phyloP scores from a whole-genome alignment of 768 basidiomycete genomes.

The Lentinus brumalis region DNA sequence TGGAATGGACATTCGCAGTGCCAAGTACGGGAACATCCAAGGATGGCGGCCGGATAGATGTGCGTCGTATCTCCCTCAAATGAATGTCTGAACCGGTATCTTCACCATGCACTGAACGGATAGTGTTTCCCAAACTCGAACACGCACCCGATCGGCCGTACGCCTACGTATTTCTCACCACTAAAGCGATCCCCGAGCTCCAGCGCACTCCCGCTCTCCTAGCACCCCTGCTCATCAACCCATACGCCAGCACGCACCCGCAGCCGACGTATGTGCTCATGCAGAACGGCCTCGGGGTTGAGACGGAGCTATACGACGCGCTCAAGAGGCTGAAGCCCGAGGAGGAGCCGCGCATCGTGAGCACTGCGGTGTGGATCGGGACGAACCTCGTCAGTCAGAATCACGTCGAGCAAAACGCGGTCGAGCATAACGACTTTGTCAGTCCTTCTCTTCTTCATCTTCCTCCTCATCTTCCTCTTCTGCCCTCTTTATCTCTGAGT shows the following conservation, averaged over 20 bases:
- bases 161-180: slow-evolving; percentile 65
- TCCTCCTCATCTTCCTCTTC: too few species aligned
- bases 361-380: slow-evolving; percentile 55
- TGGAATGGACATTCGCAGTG: slow-evolving; percentile 58
- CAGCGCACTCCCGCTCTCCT: slow-evolving; percentile 57
- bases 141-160: slow-evolving; percentile 65
- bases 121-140: slow-evolving; percentile 59
- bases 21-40: slow-evolving; percentile 56
- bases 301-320: slow-evolving; percentile 62
- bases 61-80: slow-evolving; percentile 31
- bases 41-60: slow-evolving; percentile 68
- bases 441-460: too few species aligned
- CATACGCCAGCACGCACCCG: slow-evolving; percentile 45
- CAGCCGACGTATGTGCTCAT: slow-evolving; percentile 64
- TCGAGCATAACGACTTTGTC: slow-evolving; percentile 56
- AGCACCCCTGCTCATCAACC: slow-evolving; percentile 55
- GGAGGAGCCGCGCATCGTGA: slow-evolving; percentile 52
- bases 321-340: slow-evolving; percentile 42
- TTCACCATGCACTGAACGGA: background rate
- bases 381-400: slow-evolving; percentile 50
- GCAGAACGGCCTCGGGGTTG: slow-evolving; percentile 76
- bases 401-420: slow-evolving; percentile 47
- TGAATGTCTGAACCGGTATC: too few species aligned
- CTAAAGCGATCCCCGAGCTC: slow-evolving; percentile 73
- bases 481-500: too few species aligned